These are phyloP conservation scores for Alternaria brassicae DNA, from an alignment of 2,329 filamentous ascomycete genomes.

Conservation along the genomic window DNA sequence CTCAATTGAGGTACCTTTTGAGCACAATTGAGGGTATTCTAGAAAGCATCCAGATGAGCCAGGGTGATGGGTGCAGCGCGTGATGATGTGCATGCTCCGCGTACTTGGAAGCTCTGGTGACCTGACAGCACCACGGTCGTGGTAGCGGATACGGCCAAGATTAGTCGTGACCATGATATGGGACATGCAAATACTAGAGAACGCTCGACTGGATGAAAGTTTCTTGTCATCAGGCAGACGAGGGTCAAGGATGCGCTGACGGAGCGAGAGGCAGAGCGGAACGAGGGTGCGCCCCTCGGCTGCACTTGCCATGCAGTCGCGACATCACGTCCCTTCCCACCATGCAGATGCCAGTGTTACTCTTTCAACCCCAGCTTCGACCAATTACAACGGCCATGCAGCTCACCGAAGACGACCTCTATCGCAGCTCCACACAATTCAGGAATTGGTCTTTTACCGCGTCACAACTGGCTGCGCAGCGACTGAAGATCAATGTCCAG, in stretches of 20 bases:
- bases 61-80: slow-evolving; percentile 7
- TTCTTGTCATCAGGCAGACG: background rate
- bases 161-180: background rate
- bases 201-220: background rate
- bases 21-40: slow-evolving; percentile 22
- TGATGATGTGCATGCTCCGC: slow-evolving; percentile 9
- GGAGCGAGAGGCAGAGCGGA: slow-evolving; percentile 1
- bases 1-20: background rate
- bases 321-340: slow-evolving; percentile 1
- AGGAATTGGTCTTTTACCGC: slow-evolving; percentile 91
- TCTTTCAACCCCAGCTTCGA: slow-evolving; percentile 7
- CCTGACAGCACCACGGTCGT: slow-evolving; percentile 1
- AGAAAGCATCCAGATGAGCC: background rate
- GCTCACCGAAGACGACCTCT: slow-evolving; percentile 88
- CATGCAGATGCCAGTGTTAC: background rate
- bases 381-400: slow-evolving; percentile 37
- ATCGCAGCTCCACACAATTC: slow-evolving; percentile 88
- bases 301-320: slow-evolving; percentile 23
- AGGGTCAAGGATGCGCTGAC: background rate
- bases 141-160: slow-evolving; percentile 1
- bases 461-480: slow-evolving; percentile 72
- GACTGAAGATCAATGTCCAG: slow-evolving; percentile 78
- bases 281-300: slow-evolving; percentile 18
- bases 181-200: background rate
- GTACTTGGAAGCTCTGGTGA: slow-evolving; percentile 4